These are phyloP conservation scores for Fusarium penzigii DNA, from an alignment of 2,329 filamentous ascomycete species.

Conservation along the genomic window DNA sequence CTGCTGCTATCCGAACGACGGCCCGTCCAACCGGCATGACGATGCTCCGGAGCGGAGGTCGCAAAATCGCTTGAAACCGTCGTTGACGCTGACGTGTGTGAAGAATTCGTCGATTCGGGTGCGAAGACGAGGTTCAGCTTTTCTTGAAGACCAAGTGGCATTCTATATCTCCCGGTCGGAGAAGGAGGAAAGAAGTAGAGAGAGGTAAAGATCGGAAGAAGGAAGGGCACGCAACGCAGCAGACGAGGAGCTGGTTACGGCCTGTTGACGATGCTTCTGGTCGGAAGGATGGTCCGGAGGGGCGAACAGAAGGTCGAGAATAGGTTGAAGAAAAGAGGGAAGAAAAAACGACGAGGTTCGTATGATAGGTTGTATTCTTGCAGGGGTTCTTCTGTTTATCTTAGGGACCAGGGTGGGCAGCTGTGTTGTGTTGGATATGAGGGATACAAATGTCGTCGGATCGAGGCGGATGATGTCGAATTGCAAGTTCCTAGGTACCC, in stretches of 20 bases:
- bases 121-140: constrained; percentile 26
- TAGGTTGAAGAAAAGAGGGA: background rate
- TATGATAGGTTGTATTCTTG: background rate
- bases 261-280: constrained; percentile 6
- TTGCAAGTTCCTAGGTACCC: background rate
- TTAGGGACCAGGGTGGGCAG: background rate
- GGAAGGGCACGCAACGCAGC: constrained; percentile 10
- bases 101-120: constrained; percentile 16
- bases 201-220: too few species aligned
- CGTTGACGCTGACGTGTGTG: constrained; percentile 14
- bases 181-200: constrained; percentile 4
- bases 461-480: background rate
- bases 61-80: constrained; percentile 23
- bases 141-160: constrained; percentile 29
- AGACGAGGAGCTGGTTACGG: constrained; percentile 13
- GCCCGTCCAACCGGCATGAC: constrained; percentile 35
- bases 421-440: background rate
- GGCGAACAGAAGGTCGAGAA: constrained; percentile 13
- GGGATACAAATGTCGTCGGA: background rate
- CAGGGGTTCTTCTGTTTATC: background rate
- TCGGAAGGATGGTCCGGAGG: constrained; percentile 5
- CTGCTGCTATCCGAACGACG: constrained; percentile 28
- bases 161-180: constrained; percentile 14
- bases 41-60: constrained; percentile 25
- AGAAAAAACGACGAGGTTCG: background rate